Percentiles rank a stretch among this genome's conserved stretches.
These are phyloP conservation scores for Melastoma candidum DNA, from an alignment of 441 rosid genomes.

Conservation along the genomic window DNA sequence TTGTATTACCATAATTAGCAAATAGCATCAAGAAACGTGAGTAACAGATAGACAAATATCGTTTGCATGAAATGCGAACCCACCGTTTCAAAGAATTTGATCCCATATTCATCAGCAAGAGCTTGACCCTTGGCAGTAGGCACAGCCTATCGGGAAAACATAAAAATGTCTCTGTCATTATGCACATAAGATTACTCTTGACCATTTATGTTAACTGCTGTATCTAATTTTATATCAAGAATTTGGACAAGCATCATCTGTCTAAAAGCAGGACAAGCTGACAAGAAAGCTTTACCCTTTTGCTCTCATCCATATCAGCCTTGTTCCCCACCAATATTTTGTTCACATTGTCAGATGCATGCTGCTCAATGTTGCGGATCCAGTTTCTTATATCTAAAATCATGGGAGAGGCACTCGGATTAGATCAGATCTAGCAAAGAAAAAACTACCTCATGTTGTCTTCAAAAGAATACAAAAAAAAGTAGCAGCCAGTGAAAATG, in stretches of 20 bases:
- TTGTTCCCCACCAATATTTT: conserved; percentile 66
- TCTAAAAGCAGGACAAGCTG: not conserved
- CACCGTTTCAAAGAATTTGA: conserved; percentile 46
- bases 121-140: conserved; percentile 43
- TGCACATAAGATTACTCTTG: conserved; percentile 1
- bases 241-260: not conserved
- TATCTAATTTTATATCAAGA: not conserved
- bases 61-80: conserved; percentile 6
- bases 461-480: conserved; percentile 8
- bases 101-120: conserved; percentile 46
- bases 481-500: not conserved
- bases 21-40: conserved; percentile 5
- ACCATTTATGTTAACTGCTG: not conserved
- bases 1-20: not conserved
- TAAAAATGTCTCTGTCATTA: not conserved
- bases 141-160: conserved; percentile 26
- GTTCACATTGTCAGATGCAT: conserved; percentile 70
- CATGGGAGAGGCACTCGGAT: conserved; percentile 12
- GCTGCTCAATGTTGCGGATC: conserved; percentile 71
- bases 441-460: conserved; percentile 1
- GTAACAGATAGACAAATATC: too few relatives aligned
- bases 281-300: conserved; percentile 32
- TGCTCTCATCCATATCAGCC: conserved; percentile 81
- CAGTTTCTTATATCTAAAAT: conserved; percentile 58
- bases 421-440: conserved; percentile 4